Base-by-base conservation (phyloP, 2,329 filamentous ascomycete species). In the Xylaria sp. region DNA sequence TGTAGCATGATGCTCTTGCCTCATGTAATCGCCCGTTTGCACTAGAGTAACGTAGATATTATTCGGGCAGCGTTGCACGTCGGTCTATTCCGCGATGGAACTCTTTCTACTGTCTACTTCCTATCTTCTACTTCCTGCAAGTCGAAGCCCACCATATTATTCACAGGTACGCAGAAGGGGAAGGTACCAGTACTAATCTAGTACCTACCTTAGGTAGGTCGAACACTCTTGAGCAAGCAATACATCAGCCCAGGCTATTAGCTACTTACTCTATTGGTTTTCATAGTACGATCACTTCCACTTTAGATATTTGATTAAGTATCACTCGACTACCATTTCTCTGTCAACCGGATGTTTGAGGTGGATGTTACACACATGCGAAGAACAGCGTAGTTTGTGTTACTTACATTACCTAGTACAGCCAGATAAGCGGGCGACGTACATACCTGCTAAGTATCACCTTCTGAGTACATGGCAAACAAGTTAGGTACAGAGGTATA, bases 401-500 rank as follows among this genome's bases (percentile, higher is more conserved):
- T 46, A 50, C 46, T 30, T n/a, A n/a, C n/a, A n/a, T n/a, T n/a
- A n/a, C n/a, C n/a, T n/a, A n/a, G n/a, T n/a, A n/a, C n/a, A n/a
- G 32, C 53, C 12, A 45, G 36, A 52, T 68, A n/a, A 53, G 18
- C 12, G 9, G n/a, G 60, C 48, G 10, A 65, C 52, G 55, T 71
- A 59, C 48, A 66, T 65, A n/a, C 20, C 53, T 55, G 61, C 45
- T 52, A 57, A 45, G 41, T 63, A 52, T 50, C 39, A 52, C 48
- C 36, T 58, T 15, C 25, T 57, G 64, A 55, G 65, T 62, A 69
- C 67, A 63, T 67, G 59, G 67, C 73, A 72, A 74, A 75, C 72
- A 71, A 58, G 55, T 59, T 56, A 61, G 67, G 64, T 72, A 50
- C n/a, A n/a, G n/a, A 25, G 4, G 23, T 50, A 48, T 23, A 9